These are phyloP conservation scores for Ophiosphaerella herpotricha DNA, from an alignment of 2,329 filamentous ascomycete species.

Conservation along the genomic window DNA sequence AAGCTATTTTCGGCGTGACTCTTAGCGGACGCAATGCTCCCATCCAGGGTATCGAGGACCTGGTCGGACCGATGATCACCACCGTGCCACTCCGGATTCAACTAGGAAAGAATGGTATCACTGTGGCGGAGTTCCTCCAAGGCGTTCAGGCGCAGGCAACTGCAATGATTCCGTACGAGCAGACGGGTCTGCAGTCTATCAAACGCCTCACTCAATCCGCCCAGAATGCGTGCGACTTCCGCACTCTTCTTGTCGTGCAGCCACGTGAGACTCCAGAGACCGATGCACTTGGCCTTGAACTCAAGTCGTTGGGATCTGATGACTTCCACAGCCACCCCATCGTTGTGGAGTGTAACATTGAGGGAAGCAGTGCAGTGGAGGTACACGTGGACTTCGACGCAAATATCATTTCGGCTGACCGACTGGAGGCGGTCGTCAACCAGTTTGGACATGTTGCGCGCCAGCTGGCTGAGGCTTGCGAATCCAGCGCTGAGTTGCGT, in stretches of 20 bases:
- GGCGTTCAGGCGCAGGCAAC: slow-evolving; percentile 18
- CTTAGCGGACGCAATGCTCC: slow-evolving; percentile 16
- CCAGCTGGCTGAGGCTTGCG: slow-evolving; percentile 11
- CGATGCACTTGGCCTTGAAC: slow-evolving; percentile 10
- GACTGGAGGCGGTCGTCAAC: slow-evolving; percentile 6
- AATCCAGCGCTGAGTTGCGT: slow-evolving; percentile 6
- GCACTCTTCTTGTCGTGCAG: slow-evolving; percentile 59
- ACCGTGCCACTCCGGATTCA: slow-evolving; percentile 47
- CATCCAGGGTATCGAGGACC: slow-evolving; percentile 32
- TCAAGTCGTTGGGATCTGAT: not conserved
- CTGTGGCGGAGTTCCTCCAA: slow-evolving; percentile 11
- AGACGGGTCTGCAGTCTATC: slow-evolving; percentile 45
- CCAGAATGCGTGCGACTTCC: slow-evolving; percentile 45
- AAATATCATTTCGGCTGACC: not conserved
- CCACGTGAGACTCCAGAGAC: not conserved
- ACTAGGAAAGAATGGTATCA: slow-evolving; percentile 32
- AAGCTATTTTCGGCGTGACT: slow-evolving; percentile 18
- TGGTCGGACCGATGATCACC: slow-evolving; percentile 43
- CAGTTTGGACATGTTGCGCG: slow-evolving; percentile 11
- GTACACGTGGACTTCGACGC: slow-evolving; percentile 3
- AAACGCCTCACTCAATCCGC: not conserved
- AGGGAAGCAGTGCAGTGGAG: not conserved
- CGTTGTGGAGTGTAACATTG: slow-evolving; percentile 8
- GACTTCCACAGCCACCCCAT: too few species aligned
- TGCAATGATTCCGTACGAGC: slow-evolving; percentile 21